Evolutionary conservation across 2,329 filamentous ascomycete genomes (phyloP).

Genomic region (Kalaharituber pfeilii): DNA sequence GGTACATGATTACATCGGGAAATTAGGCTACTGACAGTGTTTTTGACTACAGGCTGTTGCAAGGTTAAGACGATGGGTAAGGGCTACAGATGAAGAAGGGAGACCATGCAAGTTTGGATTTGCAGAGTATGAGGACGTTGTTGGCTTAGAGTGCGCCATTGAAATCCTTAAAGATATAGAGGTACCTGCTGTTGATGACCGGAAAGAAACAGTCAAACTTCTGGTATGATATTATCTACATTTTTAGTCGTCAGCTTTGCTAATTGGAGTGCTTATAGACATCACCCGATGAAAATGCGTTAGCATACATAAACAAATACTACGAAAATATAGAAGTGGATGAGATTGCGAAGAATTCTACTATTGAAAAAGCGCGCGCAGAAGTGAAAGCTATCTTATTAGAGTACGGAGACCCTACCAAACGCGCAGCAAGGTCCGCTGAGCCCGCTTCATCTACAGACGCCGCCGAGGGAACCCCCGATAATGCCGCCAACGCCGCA

Average conservation of each 20-base stretch:
- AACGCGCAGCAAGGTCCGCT: constrained; percentile 10
- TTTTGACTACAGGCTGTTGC: constrained; percentile 15
- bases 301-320: constrained; percentile 72
- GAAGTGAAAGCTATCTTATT: constrained; percentile 52
- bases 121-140: constrained; percentile 81
- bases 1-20: no score
- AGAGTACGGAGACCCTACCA: constrained; percentile 28
- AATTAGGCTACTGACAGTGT: constrained; percentile 1
- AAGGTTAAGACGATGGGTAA: constrained; percentile 67
- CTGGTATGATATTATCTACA: constrained; percentile 10
- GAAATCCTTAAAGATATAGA: constrained; percentile 69
- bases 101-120: constrained; percentile 84
- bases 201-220: constrained; percentile 12
- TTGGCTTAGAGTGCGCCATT: constrained; percentile 69
- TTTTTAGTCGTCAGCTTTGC: no score
- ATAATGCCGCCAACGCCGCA: background rate
- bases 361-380: constrained; percentile 34
- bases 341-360: constrained; percentile 6
- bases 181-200: constrained; percentile 39
- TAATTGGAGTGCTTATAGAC: background rate
- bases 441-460: constrained; percentile 1
- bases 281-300: constrained; percentile 70
- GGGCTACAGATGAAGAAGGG: constrained; percentile 57
- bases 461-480: constrained; percentile 6
- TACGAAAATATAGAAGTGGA: constrained; percentile 36